A percentile compares a stretch with the other conserved stretches of the same genome.
phyloP scores from a whole-genome alignment of 495 filamentous ascomycete species.

The Aspergillus kassunensis region DNA sequence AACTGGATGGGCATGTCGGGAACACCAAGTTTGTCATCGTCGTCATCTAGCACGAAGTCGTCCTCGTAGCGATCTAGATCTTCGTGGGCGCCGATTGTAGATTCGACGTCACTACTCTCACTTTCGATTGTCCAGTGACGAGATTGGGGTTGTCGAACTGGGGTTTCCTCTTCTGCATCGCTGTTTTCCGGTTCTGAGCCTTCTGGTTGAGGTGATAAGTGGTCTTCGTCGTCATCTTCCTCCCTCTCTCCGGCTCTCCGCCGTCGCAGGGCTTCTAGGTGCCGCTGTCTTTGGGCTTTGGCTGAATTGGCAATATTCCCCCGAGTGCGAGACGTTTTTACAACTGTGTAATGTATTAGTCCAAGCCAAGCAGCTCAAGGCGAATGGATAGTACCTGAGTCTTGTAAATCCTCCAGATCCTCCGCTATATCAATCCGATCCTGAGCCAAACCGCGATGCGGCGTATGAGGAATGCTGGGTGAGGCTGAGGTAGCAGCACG shows the following conservation, averaged over 20 bases:
- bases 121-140: conserved; percentile 20
- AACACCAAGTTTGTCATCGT: conserved; percentile 57
- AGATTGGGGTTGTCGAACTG: conserved; percentile 12
- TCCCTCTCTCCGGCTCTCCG: conserved; percentile 53
- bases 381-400: conserved; percentile 31
- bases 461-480: conserved; percentile 25
- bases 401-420: conserved; percentile 43
- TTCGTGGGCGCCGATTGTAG: conserved; percentile 31
- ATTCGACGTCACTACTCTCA: conserved; percentile 30
- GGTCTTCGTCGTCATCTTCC: conserved; percentile 16
- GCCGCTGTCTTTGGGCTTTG: conserved; percentile 40
- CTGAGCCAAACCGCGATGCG: conserved; percentile 21
- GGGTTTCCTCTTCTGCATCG: conserved; percentile 20
- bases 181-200: conserved; percentile 11
- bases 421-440: conserved; percentile 40
- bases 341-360: conserved; percentile 22
- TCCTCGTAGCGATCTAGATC: conserved; percentile 60
- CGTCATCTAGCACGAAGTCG: conserved; percentile 68
- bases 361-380: not conserved
- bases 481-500: conserved; percentile 28
- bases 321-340: conserved; percentile 41
- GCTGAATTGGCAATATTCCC: conserved; percentile 36
- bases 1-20: conserved; percentile 72
- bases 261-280: conserved; percentile 52
- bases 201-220: conserved; percentile 26